Conservation (phyloP, 148 eudicot species). For the Vaccinium macrocarpon region DNA sequence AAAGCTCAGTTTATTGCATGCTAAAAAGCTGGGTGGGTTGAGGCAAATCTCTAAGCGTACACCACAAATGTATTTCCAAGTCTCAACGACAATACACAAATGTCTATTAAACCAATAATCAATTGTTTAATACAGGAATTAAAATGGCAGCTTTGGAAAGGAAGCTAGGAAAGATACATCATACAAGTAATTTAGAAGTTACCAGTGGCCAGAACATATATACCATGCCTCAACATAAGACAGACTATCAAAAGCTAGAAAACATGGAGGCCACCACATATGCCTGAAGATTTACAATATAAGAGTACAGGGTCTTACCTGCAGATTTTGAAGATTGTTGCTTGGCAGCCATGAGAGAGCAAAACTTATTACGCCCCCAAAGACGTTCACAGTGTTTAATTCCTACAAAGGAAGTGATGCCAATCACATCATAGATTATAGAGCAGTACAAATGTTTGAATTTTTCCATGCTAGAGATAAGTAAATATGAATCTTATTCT, state of each 20-base stretch:
- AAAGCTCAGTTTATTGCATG: neutral
- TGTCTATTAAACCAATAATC: neutral
- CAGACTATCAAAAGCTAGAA: neutral
- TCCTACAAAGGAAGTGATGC: slow-evolving; percentile 29
- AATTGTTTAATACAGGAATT: neutral
- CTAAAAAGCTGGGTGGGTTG: neutral
- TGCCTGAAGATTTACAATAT: neutral
- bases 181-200: neutral
- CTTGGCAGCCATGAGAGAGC: slow-evolving; percentile 42
- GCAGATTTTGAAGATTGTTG: slow-evolving; percentile 32
- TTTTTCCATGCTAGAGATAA: neutral
- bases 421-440: slow-evolving; percentile 12
- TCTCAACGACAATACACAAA: neutral
- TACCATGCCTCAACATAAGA: neutral
- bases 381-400: slow-evolving; percentile 33
- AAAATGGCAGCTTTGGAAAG: neutral
- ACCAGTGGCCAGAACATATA: neutral
- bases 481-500: neutral
- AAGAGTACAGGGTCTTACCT: slow-evolving; percentile 28
- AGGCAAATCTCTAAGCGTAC: neutral
- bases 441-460: neutral
- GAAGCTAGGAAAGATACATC: neutral
- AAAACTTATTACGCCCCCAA: slow-evolving; percentile 43
- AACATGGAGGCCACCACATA: neutral
- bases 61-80: neutral